A percentile compares a stretch with the other conserved stretches of the same genome.
Evolutionary conservation across 2,329 filamentous ascomycete genomes (phyloP).

Genomic region (Fusarium oligoseptatum): DNA sequence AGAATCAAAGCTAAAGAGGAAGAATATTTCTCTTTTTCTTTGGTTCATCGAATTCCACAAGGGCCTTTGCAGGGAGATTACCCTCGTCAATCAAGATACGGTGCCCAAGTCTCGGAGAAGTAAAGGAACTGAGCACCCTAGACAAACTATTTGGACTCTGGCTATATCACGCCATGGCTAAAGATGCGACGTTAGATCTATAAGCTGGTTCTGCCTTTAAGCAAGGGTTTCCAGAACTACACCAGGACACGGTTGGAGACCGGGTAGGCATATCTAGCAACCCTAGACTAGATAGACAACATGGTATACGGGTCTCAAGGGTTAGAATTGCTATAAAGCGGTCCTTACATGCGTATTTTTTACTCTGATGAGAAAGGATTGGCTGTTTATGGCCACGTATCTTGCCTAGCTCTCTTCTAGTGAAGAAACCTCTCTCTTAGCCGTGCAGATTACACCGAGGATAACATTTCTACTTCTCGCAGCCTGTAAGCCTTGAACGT

Average conservation of each 20-base stretch:
- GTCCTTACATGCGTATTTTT: no score
- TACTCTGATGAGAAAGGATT: no score
- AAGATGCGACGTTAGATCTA: neutral
- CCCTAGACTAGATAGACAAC: neutral
- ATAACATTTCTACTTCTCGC: no score
- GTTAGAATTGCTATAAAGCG: no score
- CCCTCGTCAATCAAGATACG: neutral
- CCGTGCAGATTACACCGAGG: no score
- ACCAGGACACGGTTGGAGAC: neutral
- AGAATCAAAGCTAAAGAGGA: neutral
- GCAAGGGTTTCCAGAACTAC: neutral
- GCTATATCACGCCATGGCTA: neutral
- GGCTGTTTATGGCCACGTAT: no score
- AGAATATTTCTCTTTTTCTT: neutral
- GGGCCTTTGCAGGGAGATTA: neutral
- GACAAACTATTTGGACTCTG: neutral
- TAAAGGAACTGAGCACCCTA: neutral
- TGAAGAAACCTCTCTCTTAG: no score
- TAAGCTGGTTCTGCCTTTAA: neutral
- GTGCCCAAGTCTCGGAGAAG: neutral
- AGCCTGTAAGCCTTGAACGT: neutral
- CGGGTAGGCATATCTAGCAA: neutral
- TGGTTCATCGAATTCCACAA: neutral
- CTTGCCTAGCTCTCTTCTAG: no score
- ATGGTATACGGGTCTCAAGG: neutral